Conservation (phyloP, 179 eudicot species). For the Beta corolliflora region DNA sequence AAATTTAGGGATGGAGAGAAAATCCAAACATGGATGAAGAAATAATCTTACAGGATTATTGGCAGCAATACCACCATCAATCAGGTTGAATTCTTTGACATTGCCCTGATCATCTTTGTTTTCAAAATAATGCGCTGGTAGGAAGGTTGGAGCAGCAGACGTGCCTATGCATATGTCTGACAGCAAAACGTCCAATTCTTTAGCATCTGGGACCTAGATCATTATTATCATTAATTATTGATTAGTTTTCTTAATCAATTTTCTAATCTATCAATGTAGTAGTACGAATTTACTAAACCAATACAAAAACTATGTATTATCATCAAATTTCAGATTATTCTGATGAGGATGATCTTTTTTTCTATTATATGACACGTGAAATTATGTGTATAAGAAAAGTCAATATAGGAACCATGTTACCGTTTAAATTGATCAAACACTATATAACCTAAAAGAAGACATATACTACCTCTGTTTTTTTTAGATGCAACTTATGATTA, state of each 20-base stretch:
- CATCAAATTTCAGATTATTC: too few relatives aligned
- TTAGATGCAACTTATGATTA: too few relatives aligned
- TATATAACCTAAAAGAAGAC: too few relatives aligned
- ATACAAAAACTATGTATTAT: too few relatives aligned
- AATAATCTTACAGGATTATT: conserved; percentile 57
- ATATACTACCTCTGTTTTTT: too few relatives aligned
- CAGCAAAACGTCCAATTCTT: conserved; percentile 43
- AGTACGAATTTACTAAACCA: too few relatives aligned
- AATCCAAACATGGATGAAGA: not conserved
- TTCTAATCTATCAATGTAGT: too few relatives aligned
- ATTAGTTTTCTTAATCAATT: not conserved
- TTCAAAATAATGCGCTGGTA: conserved; percentile 66
- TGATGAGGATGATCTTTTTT: too few relatives aligned
- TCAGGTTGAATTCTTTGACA: conserved; percentile 52
- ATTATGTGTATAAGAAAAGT: not conserved
- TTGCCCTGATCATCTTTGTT: conserved; percentile 36
- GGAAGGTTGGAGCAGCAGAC: conserved; percentile 73
- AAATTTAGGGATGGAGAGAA: too few relatives aligned
- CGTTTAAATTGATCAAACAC: too few relatives aligned
- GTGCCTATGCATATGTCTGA: conserved; percentile 70
- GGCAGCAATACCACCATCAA: conserved; percentile 76
- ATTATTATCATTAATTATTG: not conserved
- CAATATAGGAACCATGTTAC: too few relatives aligned
- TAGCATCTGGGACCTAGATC: conserved; percentile 31
- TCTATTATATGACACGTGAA: too few relatives aligned